Conservation (phyloP, 164 flowering plant species). For the Pachysandra terminalis region DNA sequence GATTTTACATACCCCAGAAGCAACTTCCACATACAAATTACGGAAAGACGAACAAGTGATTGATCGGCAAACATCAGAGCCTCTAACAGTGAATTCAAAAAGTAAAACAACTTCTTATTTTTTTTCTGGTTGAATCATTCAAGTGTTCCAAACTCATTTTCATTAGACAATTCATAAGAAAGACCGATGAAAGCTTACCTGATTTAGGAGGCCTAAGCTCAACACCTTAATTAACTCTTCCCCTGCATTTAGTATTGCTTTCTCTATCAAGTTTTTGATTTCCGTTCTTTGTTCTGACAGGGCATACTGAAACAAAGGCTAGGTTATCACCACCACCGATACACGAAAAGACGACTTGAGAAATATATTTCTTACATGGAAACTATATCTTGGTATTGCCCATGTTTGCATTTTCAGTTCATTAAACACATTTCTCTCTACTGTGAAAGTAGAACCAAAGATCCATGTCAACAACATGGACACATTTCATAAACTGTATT, state of each 20-base stretch:
- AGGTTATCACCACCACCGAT: background rate
- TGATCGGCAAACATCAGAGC: no score
- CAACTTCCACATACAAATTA: no score
- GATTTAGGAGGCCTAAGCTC: no score
- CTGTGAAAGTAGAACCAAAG: conserved; percentile 39
- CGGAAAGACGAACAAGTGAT: background rate
- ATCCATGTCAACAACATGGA: conserved; percentile 44
- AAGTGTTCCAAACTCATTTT: no score
- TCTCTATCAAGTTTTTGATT: conserved; percentile 57
- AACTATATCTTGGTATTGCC: no score
- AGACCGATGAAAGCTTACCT: no score
- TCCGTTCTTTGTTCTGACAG: conserved; percentile 31
- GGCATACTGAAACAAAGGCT: conserved; percentile 29
- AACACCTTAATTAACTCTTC: conserved; percentile 47
- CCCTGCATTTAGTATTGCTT: conserved; percentile 62
- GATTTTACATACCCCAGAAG: background rate
- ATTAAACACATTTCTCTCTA: conserved; percentile 44
- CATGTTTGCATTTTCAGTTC: conserved; percentile 45
- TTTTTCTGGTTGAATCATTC: no score
- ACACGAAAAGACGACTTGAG: background rate
- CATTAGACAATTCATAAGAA: no score
- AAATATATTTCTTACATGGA: no score
- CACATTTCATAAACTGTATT: conserved; percentile 48
- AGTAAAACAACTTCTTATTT: no score
- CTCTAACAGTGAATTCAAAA: no score